Evolutionary conservation across 108 stramenopile genomes (phyloP).

Genomic region (Aureococcus anophagefferens): DNA sequence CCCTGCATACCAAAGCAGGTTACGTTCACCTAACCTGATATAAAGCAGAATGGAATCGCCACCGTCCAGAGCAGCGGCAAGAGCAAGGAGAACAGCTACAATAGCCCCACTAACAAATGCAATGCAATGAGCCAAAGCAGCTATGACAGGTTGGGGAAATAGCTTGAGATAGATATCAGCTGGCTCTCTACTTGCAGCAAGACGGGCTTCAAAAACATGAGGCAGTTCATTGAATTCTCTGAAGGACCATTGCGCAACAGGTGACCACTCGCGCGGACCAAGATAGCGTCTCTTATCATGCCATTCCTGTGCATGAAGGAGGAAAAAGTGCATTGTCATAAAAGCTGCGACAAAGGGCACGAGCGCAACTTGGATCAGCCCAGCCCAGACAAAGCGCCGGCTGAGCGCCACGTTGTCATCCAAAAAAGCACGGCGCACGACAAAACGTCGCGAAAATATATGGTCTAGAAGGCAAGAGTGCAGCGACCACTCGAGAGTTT

Average conservation of each 20-base stretch:
- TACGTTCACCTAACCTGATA: conserved; percentile 29
- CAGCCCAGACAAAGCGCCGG: conserved; percentile 22
- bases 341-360: conserved; percentile 40
- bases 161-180: conserved; percentile 22
- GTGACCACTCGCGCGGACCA: conserved; percentile 40
- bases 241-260: conserved; percentile 32
- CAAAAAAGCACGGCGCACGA: conserved; percentile 23
- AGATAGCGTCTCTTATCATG: conserved; percentile 33
- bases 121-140: conserved; percentile 17
- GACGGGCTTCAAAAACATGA: conserved; percentile 30
- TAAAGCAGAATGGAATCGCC: conserved; percentile 33
- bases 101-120: conserved; percentile 31
- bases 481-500: conserved; percentile 40
- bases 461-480: conserved; percentile 40
- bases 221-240: conserved; percentile 44
- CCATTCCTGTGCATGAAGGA: conserved; percentile 45
- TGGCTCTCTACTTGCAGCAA: conserved; percentile 19
- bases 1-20: conserved; percentile 35
- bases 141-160: conserved; percentile 23
- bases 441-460: conserved; percentile 38
- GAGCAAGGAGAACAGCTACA: conserved; percentile 32
- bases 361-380: conserved; percentile 31
- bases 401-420: conserved; percentile 22
- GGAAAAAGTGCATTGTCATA: conserved; percentile 41
- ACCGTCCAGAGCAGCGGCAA: conserved; percentile 23